Conservation (phyloP, 164 flowering plant species). For the Berberis vulgaris region DNA sequence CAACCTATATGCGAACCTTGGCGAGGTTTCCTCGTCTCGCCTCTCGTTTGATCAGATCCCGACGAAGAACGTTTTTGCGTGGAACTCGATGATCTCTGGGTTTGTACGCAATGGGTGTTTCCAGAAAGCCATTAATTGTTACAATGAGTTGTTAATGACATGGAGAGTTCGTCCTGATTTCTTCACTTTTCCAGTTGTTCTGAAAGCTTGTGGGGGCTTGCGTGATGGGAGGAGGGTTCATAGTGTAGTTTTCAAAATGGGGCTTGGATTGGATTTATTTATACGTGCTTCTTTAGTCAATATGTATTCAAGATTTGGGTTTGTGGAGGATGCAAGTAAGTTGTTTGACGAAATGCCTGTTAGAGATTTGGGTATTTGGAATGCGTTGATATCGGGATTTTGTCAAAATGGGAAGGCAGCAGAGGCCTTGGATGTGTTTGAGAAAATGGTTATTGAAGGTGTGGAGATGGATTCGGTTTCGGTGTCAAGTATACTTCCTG, state of each 20-base stretch:
- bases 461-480: slow-evolving; percentile 20
- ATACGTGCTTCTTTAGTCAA: slow-evolving; percentile 62
- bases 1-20: slow-evolving; percentile 43
- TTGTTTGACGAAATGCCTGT: not conserved
- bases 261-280: slow-evolving; percentile 52
- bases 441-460: not conserved
- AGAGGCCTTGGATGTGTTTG: not conserved
- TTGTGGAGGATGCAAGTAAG: slow-evolving; percentile 27
- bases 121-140: slow-evolving; percentile 37
- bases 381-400: slow-evolving; percentile 1
- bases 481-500: slow-evolving; percentile 42
- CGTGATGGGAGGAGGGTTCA: slow-evolving; percentile 43
- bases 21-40: slow-evolving; percentile 32
- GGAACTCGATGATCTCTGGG: slow-evolving; percentile 63
- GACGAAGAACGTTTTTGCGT: slow-evolving; percentile 42
- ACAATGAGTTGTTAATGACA: slow-evolving; percentile 22
- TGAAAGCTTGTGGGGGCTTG: slow-evolving; percentile 49
- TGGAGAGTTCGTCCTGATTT: slow-evolving; percentile 46
- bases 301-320: slow-evolving; percentile 47
- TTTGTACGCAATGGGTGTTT: slow-evolving; percentile 39
- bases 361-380: slow-evolving; percentile 2
- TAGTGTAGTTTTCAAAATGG: slow-evolving; percentile 41
- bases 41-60: slow-evolving; percentile 34
- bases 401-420: slow-evolving; percentile 2
- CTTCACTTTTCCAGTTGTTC: slow-evolving; percentile 57